Evolutionary conservation across 2,329 filamentous ascomycete species (phyloP), one percentile per base, ranked within the genome.

Genomic region (Lithohypha guttulata): DNA sequence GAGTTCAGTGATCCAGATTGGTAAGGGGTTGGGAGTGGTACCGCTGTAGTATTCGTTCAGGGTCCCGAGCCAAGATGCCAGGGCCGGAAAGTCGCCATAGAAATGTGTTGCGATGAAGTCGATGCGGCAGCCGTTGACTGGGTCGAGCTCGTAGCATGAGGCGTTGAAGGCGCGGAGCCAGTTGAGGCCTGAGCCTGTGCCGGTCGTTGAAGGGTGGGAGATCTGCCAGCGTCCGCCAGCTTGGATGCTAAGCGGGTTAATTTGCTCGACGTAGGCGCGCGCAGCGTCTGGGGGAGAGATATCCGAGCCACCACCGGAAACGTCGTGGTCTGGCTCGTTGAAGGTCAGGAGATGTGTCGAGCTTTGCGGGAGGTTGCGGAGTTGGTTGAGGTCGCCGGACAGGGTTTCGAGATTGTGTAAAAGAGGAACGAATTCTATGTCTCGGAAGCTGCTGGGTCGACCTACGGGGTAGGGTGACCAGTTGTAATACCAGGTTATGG

Each of bases 401-500:
- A 36, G 29, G 19, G 62, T 56, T 41, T 67, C 55, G 0, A 59
- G 64, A 21, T 81, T 81, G 79, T 79, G 89, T 43, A 86, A 71
- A 82, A 86, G 85, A 35, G 84, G 83, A 1, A 89, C 77, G 58
- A 84, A 91, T 56, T 83, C 70, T 50, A 89, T 74, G 10, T 68
- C 58, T n/a, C 13, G 8, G 29, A 33, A 10, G 68, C 51, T 20
- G 66, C 52, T 34, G 65, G 58, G 27, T 58, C 48, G 0, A 66
- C 45, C 6, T 0, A 77, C 73, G 1, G 82, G 81, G 3, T 58
- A 55, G 14, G 66, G 53, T 18, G 62, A 59, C 59, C 87, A 91
- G 64, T 87, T 89, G 70, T 89, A 91, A 66, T 91, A 91, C 84
- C 84, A 91, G 2, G 76, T 80, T 40, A 89, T 60, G 28, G 76